These are phyloP conservation scores for Pestalotiopsis sp. DNA, from an alignment of 2,329 filamentous ascomycete genomes.

Conservation along the genomic window DNA sequence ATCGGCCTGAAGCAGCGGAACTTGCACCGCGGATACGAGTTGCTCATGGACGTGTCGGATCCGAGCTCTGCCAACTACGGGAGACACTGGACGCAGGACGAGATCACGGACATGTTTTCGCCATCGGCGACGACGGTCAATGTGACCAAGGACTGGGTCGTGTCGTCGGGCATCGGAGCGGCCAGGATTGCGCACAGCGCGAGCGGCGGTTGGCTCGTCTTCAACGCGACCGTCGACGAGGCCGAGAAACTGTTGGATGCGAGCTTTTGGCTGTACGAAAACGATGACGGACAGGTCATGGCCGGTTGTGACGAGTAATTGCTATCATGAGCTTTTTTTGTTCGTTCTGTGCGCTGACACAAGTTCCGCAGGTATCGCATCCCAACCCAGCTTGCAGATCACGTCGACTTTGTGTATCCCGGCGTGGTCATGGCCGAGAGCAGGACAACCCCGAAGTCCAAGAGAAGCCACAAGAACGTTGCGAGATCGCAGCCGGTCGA, in stretches of 20 bases:
- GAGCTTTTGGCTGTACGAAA: constrained; percentile 17
- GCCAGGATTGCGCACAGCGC: constrained; percentile 33
- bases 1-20: constrained; percentile 23
- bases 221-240: constrained; percentile 17
- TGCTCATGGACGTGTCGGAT: constrained; percentile 33
- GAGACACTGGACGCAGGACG: constrained; percentile 37
- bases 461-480: background rate
- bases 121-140: constrained; percentile 34
- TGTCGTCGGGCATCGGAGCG: constrained; percentile 29
- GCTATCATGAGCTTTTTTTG: constrained; percentile 15
- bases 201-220: constrained; percentile 18
- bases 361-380: background rate
- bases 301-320: constrained; percentile 15
- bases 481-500: background rate
- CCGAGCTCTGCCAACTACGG: constrained; percentile 39
- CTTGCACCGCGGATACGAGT: constrained; percentile 23
- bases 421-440: constrained; percentile 35
- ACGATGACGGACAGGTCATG: background rate
- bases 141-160: constrained; percentile 39
- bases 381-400: constrained; percentile 21
- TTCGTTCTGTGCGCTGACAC: background rate
- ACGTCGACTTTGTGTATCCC: constrained; percentile 60
- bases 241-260: constrained; percentile 11
- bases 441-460: background rate
- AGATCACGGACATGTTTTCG: constrained; percentile 40